Base-by-base conservation (phyloP, 257 asterid species). In the Primulina eburnea region DNA sequence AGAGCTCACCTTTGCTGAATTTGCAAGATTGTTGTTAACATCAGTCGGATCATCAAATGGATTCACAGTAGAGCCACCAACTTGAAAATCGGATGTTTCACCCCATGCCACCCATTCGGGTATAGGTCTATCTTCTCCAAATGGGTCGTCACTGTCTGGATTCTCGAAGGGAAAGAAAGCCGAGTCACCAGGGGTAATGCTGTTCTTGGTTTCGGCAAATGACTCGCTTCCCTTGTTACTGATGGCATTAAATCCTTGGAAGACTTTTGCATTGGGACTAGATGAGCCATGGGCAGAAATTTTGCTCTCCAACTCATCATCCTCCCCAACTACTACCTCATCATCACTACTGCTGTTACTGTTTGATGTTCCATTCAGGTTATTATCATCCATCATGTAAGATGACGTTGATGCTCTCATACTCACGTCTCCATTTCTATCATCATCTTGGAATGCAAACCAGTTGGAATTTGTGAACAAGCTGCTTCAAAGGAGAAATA, bases 101-200 rank as follows among this genome's bases (percentile, higher is more conserved):
- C 92, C 95, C 97, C 97, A 91, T 67, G 90, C 95, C 50, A 84
- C 96, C 99, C 97, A 93, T 78, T 93, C 95, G 8, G 99, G 99
- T 53, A 90, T 83, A 9, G 94, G 89, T 75, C 96, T 75, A 69
- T 91, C 97, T 43, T 43, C 53, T 40, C 84, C 96, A 78, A 88
- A 86, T 58, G 83, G 92, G 63, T 94, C 92, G 0, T 87, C 95
- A 6, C 79, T 83, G 64, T 85, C 94, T 28, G 93, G 74, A 20
- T 90, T 38, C 85, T 85, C 98, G 5, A 87, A 87, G 29, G 71
- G 81, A 65, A 90, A 87, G 86, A 87, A 88, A 56, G 72, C 85
- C 65, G 75, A 40, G 75, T 86, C 90, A 34, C 75, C 83, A 58
- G 89, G 67, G 58, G 86, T 37, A 8, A 63, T 70, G 6, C 81